A percentile compares a stretch with the other conserved stretches of the same genome.
These are phyloP conservation scores for Vitis hybrid DNA, from an alignment of 177 flowering plant species.

Conservation along the genomic window DNA sequence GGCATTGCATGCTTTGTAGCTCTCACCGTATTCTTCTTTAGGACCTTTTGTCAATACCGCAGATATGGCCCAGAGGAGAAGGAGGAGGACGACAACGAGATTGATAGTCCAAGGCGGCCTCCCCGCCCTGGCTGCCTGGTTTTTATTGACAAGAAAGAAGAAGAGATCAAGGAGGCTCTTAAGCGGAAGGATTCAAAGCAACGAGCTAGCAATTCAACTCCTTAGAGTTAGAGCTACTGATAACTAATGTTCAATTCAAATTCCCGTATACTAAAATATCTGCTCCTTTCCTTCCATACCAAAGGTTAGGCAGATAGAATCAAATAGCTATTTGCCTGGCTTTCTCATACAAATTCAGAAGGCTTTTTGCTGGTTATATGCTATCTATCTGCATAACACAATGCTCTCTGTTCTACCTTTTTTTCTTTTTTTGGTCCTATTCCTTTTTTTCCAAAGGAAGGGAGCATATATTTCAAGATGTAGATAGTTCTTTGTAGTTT, in stretches of 20 bases:
- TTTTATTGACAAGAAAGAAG: conserved; percentile 76
- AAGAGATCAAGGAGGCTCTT: conserved; percentile 50
- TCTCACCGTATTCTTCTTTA: conserved; percentile 49
- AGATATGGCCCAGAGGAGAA: conserved; percentile 39
- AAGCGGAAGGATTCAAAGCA: conserved; percentile 33
- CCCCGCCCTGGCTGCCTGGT: conserved; percentile 16
- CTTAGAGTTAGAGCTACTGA: conserved; percentile 9
- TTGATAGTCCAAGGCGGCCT: conserved; percentile 15
- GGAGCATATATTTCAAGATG: too few relatives aligned
- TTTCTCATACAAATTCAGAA: not conserved
- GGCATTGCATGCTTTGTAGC: conserved; percentile 69
- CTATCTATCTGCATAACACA: too few relatives aligned
- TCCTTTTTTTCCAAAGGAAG: too few relatives aligned
- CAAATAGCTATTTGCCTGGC: too few relatives aligned
- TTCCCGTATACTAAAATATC: not conserved
- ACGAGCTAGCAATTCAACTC: conserved; percentile 35
- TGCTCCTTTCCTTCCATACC: not conserved
- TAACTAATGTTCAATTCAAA: not conserved
- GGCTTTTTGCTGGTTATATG: too few relatives aligned
- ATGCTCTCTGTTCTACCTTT: too few relatives aligned
- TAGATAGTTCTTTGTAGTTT: too few relatives aligned
- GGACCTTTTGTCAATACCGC: conserved; percentile 56
- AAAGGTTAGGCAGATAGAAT: too few relatives aligned
- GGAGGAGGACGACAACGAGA: conserved; percentile 19
- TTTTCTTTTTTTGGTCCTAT: too few relatives aligned